These are phyloP conservation scores for Cercospora canescens DNA, from an alignment of 2,329 filamentous ascomycete genomes.

Conservation along the genomic window DNA sequence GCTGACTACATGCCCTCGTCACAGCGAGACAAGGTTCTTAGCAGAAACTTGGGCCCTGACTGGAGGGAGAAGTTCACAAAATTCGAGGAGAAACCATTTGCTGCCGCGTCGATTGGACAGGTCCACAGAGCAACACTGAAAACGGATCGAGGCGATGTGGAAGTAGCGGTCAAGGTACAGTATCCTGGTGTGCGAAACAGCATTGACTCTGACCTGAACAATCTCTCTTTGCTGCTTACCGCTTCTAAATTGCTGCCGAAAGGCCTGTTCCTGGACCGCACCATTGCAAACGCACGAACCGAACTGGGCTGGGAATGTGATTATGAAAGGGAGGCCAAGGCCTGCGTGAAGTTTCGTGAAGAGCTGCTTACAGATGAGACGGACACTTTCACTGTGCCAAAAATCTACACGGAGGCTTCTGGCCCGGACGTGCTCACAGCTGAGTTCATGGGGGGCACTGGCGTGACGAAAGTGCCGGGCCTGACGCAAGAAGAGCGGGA, in stretches of 20 bases:
- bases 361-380: constrained; percentile 73
- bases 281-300: constrained; percentile 88
- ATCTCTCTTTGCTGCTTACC: constrained; percentile 84
- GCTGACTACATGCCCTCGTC: constrained; percentile 98
- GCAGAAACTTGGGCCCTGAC: constrained; percentile 72
- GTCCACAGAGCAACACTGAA: constrained; percentile 84
- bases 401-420: constrained; percentile 74
- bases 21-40: constrained; percentile 83
- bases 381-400: constrained; percentile 75
- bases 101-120: constrained; percentile 94
- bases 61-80: constrained; percentile 82
- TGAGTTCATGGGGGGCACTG: constrained; percentile 83
- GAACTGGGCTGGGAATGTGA: constrained; percentile 98
- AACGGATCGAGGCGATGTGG: constrained; percentile 70
- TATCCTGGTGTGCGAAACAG: constrained; percentile 95
- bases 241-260: constrained; percentile 88
- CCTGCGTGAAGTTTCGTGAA: constrained; percentile 69
- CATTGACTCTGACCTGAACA: constrained; percentile 95
- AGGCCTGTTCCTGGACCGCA: constrained; percentile 93
- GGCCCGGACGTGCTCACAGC: constrained; percentile 89
- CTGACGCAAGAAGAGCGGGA: constrained; percentile 84
- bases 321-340: constrained; percentile 84
- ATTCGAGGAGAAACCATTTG: constrained; percentile 90
- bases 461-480: constrained; percentile 73
- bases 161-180: constrained; percentile 93